These are phyloP conservation scores for Trichoderma koningii DNA, from an alignment of 2,329 filamentous ascomycete genomes.

Conservation along the genomic window DNA sequence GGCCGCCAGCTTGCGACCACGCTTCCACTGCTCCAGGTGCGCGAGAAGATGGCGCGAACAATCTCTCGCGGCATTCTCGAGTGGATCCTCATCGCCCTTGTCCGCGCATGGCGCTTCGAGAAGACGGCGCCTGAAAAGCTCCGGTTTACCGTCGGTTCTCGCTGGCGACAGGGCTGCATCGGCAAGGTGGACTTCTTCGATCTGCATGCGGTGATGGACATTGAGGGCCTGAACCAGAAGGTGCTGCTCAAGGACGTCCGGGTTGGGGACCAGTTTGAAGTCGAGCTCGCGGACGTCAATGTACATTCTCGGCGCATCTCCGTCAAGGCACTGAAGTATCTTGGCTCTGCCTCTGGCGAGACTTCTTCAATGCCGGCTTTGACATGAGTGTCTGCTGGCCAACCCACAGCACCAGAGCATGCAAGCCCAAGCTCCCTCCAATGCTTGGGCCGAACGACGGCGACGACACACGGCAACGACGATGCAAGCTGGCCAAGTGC, in stretches of 20 bases:
- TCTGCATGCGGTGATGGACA: conserved; percentile 46
- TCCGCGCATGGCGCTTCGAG: conserved; percentile 62
- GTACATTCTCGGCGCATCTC: conserved; percentile 49
- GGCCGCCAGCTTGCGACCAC: conserved; percentile 45
- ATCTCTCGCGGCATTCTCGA: conserved; percentile 50
- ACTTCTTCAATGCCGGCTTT: not conserved
- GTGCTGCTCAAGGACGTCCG: conserved; percentile 47
- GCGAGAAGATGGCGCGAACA: conserved; percentile 53
- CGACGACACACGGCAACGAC: not conserved
- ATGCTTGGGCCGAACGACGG: not conserved
- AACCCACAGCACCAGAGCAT: not conserved
- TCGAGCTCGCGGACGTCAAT: conserved; percentile 57
- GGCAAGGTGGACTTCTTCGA: conserved; percentile 57
- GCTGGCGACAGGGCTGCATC: conserved; percentile 40
- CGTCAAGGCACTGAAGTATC: conserved; percentile 48
- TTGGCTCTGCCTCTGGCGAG: conserved; percentile 25
- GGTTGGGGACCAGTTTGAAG: conserved; percentile 57
- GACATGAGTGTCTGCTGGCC: conserved; percentile 2
- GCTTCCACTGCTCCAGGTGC: conserved; percentile 54
- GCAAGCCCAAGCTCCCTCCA: not conserved
- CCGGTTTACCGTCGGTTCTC: conserved; percentile 48
- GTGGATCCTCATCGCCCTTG: conserved; percentile 62
- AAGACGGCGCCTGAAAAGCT: conserved; percentile 51
- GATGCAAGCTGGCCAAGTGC: not conserved
- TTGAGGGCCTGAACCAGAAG: conserved; percentile 43